Conservation (phyloP, 352 stramenopile species). For the Peronospora belbahrii region DNA sequence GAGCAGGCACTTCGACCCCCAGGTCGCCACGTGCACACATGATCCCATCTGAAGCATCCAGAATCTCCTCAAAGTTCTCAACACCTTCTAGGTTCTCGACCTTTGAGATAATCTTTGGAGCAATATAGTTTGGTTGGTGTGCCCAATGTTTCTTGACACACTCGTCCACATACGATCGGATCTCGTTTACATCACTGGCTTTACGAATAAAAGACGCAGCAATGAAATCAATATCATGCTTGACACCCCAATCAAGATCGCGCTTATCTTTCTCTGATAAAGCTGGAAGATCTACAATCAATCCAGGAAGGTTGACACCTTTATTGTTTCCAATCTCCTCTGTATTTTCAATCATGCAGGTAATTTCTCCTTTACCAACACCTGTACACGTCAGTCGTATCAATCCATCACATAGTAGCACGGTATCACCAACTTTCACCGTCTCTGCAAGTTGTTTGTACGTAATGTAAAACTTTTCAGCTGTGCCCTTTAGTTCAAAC, state of each 20-base stretch:
- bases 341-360: conserved; percentile 64
- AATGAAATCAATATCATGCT: conserved; percentile 96
- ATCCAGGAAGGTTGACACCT: conserved; percentile 94
- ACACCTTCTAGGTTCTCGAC: conserved; percentile 98
- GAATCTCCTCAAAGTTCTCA: conserved; percentile 93
- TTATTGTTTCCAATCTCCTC: conserved; percentile 87
- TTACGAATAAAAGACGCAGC: conserved; percentile 97
- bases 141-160: conserved; percentile 64
- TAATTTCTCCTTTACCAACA: conserved; percentile 66
- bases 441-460: conserved; percentile 88
- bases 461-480: conserved; percentile 87
- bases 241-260: conserved; percentile 93
- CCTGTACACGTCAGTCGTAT: conserved; percentile 89
- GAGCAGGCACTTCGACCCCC: conserved; percentile 95
- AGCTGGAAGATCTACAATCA: conserved; percentile 87
- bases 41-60: conserved; percentile 95
- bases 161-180: conserved; percentile 83
- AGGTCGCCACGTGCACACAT: conserved; percentile 98
- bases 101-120: conserved; percentile 96
- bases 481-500: conserved; percentile 69
- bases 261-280: conserved; percentile 91
- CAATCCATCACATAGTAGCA: conserved; percentile 93
- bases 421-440: conserved; percentile 85
- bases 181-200: conserved; percentile 93
- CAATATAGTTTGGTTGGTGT: conserved; percentile 43